Evolutionary conservation across 2,329 filamentous ascomycete species (phyloP).

Genomic region (Penicillium sp.): DNA sequence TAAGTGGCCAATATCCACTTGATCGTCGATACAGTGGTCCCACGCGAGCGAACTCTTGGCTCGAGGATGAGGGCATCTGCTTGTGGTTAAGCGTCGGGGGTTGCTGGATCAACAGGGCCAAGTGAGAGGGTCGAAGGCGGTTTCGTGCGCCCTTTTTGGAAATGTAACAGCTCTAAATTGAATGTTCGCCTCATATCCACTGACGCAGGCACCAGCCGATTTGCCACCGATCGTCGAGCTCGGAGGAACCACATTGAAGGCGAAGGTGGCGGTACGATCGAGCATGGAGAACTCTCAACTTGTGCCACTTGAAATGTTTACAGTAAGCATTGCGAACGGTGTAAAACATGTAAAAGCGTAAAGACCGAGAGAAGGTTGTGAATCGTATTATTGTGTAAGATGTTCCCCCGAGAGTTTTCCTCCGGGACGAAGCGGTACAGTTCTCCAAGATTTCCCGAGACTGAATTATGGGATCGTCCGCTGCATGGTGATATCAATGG

Average conservation of each 20-base stretch:
- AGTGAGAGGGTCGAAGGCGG: background rate
- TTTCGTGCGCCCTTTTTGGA: background rate
- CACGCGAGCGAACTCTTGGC: conserved; percentile 11
- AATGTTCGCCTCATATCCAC: background rate
- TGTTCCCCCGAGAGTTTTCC: background rate
- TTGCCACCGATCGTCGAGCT: conserved; percentile 9
- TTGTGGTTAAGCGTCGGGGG: conserved; percentile 5
- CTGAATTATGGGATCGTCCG: background rate
- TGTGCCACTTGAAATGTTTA: background rate
- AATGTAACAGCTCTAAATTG: background rate
- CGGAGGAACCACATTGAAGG: background rate
- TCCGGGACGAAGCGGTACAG: background rate
- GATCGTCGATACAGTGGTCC: conserved; percentile 17
- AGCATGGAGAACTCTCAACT: background rate
- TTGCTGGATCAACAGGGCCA: conserved; percentile 18
- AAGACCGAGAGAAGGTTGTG: background rate
- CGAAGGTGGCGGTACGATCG: conserved; percentile 2
- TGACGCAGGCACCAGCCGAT: background rate
- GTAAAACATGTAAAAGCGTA: background rate
- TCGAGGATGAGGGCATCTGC: conserved; percentile 4
- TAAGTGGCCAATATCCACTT: conserved; percentile 3
- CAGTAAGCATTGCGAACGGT: background rate
- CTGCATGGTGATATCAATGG: background rate
- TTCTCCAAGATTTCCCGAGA: background rate
- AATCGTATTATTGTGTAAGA: background rate